Base-by-base conservation (phyloP, 2,329 filamentous ascomycete species). In the Penicillium psychrosexuale region DNA sequence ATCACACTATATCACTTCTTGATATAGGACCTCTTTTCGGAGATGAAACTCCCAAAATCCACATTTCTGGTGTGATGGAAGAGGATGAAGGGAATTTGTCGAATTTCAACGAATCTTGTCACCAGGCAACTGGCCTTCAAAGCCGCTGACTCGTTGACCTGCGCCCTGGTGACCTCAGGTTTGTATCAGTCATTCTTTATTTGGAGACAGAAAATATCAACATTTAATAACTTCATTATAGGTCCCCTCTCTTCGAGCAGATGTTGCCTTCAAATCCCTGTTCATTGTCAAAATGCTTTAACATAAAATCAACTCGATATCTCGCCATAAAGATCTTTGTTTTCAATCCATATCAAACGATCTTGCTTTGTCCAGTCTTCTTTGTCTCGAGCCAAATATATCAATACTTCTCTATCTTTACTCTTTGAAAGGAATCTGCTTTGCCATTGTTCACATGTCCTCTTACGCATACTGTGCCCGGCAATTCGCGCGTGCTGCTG, bases 391-490 rank as follows among this genome's bases (percentile, higher is more conserved):
- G 5, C 24, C 15, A 28, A 38, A 12, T 38, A 31, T 22, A 30
- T 13, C 42, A 46, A 47, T 38, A 31, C 12, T 47, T 38, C 24
- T 46, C 15, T 49, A 31, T 43, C 38, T 45, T 37, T 37, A 17
- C 36, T n/a, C 47, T 19, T 34, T 28, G 30, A 36, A 49, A 59
- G 42, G 39, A 55, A 66, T 60, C 62, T 65, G 65, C 57, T 55
- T 57, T 58, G 48, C 55, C 63, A 66, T 44, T 30, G 38, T 42
- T 8, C 15, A 50, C 28, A 50, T 50, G 47, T 13, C n/a, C 19
- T 38, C 30, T 44, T 50, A 24, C 37, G 9, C 19, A 34, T 12
- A 2, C 30, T 45, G 9, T 34, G 30, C 8, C 13, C 3, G 30
- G 5, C 30, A 45, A 12, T 15, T 45, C 30, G 5, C 17, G 8